Base-by-base conservation (phyloP, 176 grass and related monocot species). In the Carex littledalei region DNA sequence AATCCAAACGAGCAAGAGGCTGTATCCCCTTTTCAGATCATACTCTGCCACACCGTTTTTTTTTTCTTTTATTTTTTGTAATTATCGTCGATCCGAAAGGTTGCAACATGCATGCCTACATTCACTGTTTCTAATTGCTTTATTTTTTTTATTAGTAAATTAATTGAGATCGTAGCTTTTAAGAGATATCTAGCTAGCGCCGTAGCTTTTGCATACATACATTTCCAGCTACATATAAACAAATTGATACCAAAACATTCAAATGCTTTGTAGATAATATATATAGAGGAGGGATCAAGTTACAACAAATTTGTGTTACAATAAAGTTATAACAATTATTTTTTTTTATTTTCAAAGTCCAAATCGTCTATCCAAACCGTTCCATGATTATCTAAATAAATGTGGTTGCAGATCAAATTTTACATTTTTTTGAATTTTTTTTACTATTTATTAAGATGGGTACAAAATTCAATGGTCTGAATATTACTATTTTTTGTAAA, bases 21-120 rank as follows among this genome's bases (percentile, higher is more conserved):
- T 81, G 24, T 49, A 82, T 82, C 2, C 79, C 58, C 61, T 82
- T 82, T 82, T 64, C 59, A 63, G 61, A 82, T 43, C 41, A 63
- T 82, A 82, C n/a, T 65, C 22, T 50, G 47, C 8, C 15, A 47
- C 34, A 59, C 20, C 39, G 8, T 73, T 18, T 73, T 35, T 1
- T 45, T 39, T 18, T 4, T 39, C 37, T 37, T 49, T 81, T 81
- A 43, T 56, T 61, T n/a, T 77, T 78, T 78, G 74, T 78, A 32
- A 78, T 55, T 55, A 77, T 77, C 24, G 14, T 78, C 14, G 24
- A 76, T 78, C 22, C 17, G 22, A 24, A 56, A 56, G 47, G 47
- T 50, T 50, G 47, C 10, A 50, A 50, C 14, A 22, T 54, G 74
- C 29, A 29, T 54, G 74, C 74, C 74, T 56, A 56, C 47, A 24